Evolutionary conservation across 306 rosid species (phyloP), one percentile per base, ranked within the genome.

Genomic region (Macrotyloma uniflorum): DNA sequence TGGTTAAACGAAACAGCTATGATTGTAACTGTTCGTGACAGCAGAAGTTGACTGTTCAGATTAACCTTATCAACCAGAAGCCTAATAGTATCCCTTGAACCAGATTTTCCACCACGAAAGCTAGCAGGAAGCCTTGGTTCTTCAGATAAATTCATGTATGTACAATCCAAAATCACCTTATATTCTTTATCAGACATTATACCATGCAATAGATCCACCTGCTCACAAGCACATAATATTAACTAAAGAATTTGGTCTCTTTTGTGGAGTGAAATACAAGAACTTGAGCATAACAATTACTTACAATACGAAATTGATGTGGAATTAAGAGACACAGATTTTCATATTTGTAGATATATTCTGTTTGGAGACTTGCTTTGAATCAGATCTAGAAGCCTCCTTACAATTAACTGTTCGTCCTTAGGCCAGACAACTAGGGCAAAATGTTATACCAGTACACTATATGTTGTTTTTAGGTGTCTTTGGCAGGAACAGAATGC

Each of bases 31-130:
- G 93, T 93, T 38, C 81, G 95, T 20, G 98, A 89, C 72, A 93
- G 79, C 66, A 95, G 80, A 79, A 75, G 82, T 81, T 95, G 99
- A 82, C 99, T 83, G 78, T 90, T 95, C 53, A 57, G 58, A 83
- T 95, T 95, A 87, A 95, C 99, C 96, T 86, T 95, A 79, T 95
- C 99, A 76, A 86, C 98, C 66, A 95, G 89, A 83, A 89, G 88
- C 79, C 70, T 84, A 49, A 95, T 88, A 38, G 96, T 86, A 72
- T 93, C 97, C 80, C 81, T 90, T 11, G 97, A 79, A 77, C 74
- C 92, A 47, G 97, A 85, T 72, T 88, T 84, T 75, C 89, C 93
- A 72, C 91, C 98, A 71, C 97, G 99, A 76, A 95, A 95, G 82
- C 91, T 88, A 43, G 98, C 93, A 72, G 99, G 99, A 85, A 93